Evolutionary conservation across 805 yeast species (phyloP), one percentile per base, ranked within the genome.

Genomic region (Kodamaea kaohsiungensis): DNA sequence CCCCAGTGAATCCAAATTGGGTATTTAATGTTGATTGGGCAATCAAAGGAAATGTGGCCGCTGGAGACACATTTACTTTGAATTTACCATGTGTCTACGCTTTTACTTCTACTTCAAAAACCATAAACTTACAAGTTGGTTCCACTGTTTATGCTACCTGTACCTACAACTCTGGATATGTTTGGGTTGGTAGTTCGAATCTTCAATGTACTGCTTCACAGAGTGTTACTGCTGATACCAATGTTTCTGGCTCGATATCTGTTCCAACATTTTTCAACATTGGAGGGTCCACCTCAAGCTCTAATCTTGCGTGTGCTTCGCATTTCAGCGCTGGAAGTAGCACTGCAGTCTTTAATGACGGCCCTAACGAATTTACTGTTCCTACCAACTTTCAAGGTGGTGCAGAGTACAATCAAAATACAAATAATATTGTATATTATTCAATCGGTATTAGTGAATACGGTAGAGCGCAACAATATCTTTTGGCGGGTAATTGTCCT

Each of bases 211-310:
- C 54, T 7, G 59, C 49, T 18, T 7, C 56, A 7, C 12, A 2
- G 13, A 8, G 15, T 6, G 48, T 59, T 33, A 27, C 13, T 6
- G 3, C 51, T 1, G 19, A 10, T 18, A 43, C 53, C 13, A 25
- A 33, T 19, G 53, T 48, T 2, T 13, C 22, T 4, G 62, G 63
- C 19, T 27, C 53, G 12, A 35, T 56, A 1, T 18, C 8, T 15
- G 61, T 69, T 48, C 68, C 70, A 7, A 22, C 67, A 38, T 46
- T 64, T 6, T 69, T 68, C 50, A 62, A 60, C 38, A 46, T 46
- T 3, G 61, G 61, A 39, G 52, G 51, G 4, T 27, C 52, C 3
- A 53, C 51, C n/a, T 27, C 17, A 8, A 27, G 35, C 12, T 22
- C 39, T 9, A 66, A 68, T 51, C 43, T 63, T 33, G 27, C 56